Conservation (phyloP, 192 early-diverging fungal species). For the Nowakowskiella sp. region DNA sequence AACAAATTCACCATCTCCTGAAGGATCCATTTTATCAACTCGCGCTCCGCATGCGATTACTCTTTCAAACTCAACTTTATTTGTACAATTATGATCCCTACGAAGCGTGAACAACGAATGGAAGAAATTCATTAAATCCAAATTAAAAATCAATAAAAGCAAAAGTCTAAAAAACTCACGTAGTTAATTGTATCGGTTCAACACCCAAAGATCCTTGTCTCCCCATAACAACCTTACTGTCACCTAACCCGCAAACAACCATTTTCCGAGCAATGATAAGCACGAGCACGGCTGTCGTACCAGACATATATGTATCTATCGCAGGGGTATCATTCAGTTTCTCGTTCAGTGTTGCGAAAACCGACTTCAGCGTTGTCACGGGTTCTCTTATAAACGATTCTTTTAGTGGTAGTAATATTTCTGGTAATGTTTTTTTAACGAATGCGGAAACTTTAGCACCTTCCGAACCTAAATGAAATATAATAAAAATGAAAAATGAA, state of each 20-base stretch:
- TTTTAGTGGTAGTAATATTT: constrained; percentile 12
- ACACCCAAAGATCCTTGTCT: constrained; percentile 7
- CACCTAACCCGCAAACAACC: constrained; percentile 36
- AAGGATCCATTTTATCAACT: constrained; percentile 29
- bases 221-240: constrained; percentile 32
- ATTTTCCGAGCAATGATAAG: constrained; percentile 23
- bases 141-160: background rate
- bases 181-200: constrained; percentile 22
- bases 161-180: constrained; percentile 15
- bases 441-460: constrained; percentile 28
- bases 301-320: constrained; percentile 45
- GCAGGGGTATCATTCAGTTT: constrained; percentile 19
- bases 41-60: constrained; percentile 27
- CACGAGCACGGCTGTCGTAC: constrained; percentile 35
- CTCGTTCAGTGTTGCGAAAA: constrained; percentile 24
- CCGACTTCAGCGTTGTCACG: constrained; percentile 16
- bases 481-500: background rate
- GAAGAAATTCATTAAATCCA: background rate
- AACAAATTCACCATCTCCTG: constrained; percentile 4
- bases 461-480: constrained; percentile 20
- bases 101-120: background rate
- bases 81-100: constrained; percentile 38
- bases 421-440: constrained; percentile 19
- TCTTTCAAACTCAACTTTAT: constrained; percentile 22
- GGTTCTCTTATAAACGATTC: constrained; percentile 19